Evolutionary conservation across 2,329 filamentous ascomycete genomes (phyloP).

Genomic region (Fusarium clavum): DNA sequence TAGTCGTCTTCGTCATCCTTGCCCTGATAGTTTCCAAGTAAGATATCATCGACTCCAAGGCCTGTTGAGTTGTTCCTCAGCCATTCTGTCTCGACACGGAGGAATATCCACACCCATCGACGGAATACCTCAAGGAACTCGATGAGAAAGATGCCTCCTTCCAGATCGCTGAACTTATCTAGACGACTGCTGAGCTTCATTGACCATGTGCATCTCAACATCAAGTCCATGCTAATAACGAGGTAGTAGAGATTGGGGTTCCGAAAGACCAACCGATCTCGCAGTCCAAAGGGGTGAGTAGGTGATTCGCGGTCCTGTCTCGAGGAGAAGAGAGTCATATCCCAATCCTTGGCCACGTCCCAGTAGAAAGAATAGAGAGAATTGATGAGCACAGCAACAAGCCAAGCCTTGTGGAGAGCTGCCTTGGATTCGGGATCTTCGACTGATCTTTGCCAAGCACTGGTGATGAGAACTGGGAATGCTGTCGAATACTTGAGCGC

Average conservation of each 20-base stretch:
- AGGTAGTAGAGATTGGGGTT: slow-evolving; percentile 82
- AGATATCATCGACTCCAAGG: slow-evolving; percentile 74
- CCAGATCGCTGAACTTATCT: slow-evolving; percentile 85
- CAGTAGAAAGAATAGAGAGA: slow-evolving; percentile 98
- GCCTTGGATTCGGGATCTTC: slow-evolving; percentile 56
- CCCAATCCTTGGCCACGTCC: slow-evolving; percentile 98
- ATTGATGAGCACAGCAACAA: slow-evolving; percentile 81
- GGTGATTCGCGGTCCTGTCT: slow-evolving; percentile 67
- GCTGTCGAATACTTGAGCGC: slow-evolving; percentile 94
- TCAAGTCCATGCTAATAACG: slow-evolving; percentile 81
- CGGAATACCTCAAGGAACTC: slow-evolving; percentile 88
- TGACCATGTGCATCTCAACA: slow-evolving; percentile 90
- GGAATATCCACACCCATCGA: slow-evolving; percentile 97
- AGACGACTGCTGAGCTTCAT: slow-evolving; percentile 86
- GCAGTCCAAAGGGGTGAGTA: slow-evolving; percentile 81
- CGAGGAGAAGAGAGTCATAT: slow-evolving; percentile 82
- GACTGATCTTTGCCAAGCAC: slow-evolving; percentile 76
- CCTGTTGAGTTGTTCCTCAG: slow-evolving; percentile 67
- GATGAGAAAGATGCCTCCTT: slow-evolving; percentile 88
- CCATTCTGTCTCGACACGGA: slow-evolving; percentile 95
- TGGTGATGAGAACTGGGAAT: slow-evolving; percentile 89
- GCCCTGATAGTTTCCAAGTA: slow-evolving; percentile 77
- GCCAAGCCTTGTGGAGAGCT: slow-evolving; percentile 69
- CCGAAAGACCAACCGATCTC: slow-evolving; percentile 78
- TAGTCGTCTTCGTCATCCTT: slow-evolving; percentile 63